These are phyloP conservation scores for Colletotrichum simmondsii DNA, from an alignment of 2,329 filamentous ascomycete genomes.

Conservation along the genomic window DNA sequence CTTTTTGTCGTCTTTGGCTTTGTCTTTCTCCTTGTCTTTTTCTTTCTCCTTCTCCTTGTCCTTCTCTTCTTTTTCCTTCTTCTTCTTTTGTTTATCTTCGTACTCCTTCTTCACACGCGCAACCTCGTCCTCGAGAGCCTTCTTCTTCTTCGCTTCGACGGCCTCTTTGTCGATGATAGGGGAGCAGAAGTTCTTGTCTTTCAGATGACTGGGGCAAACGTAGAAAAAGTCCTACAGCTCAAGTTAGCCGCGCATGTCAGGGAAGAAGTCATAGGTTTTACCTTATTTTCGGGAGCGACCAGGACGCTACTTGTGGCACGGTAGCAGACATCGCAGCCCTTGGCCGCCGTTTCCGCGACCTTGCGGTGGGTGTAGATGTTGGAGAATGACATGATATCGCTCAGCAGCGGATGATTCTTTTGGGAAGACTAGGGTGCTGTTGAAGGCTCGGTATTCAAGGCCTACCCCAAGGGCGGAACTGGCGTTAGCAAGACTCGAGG, in stretches of 20 bases:
- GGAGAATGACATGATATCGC: slow-evolving; percentile 64
- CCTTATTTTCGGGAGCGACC: slow-evolving; percentile 90
- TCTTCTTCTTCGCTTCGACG: slow-evolving; percentile 72
- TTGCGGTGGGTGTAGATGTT: slow-evolving; percentile 89
- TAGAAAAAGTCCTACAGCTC: slow-evolving; percentile 83
- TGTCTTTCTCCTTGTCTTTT: slow-evolving; percentile 56
- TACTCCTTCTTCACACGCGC: slow-evolving; percentile 80
- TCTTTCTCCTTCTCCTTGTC: slow-evolving; percentile 63
- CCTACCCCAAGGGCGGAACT: neutral
- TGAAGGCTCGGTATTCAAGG: neutral
- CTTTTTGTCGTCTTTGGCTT: slow-evolving; percentile 55
- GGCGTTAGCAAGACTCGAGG: neutral
- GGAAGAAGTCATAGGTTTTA: slow-evolving; percentile 45
- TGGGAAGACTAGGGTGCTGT: neutral
- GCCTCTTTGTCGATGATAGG: slow-evolving; percentile 78
- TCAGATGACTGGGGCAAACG: slow-evolving; percentile 84
- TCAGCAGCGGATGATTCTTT: neutral
- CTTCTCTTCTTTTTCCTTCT: slow-evolving; percentile 74
- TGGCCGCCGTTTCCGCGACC: slow-evolving; percentile 85
- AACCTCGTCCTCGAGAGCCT: slow-evolving; percentile 72
- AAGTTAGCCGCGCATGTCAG: neutral
- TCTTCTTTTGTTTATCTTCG: slow-evolving; percentile 76
- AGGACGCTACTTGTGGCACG: slow-evolving; percentile 89
- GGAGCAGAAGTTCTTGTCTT: slow-evolving; percentile 83
- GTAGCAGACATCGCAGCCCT: slow-evolving; percentile 91